Evolutionary conservation across 106 monocot genomes (phyloP).

Genomic region (Dendrobium nobile): DNA sequence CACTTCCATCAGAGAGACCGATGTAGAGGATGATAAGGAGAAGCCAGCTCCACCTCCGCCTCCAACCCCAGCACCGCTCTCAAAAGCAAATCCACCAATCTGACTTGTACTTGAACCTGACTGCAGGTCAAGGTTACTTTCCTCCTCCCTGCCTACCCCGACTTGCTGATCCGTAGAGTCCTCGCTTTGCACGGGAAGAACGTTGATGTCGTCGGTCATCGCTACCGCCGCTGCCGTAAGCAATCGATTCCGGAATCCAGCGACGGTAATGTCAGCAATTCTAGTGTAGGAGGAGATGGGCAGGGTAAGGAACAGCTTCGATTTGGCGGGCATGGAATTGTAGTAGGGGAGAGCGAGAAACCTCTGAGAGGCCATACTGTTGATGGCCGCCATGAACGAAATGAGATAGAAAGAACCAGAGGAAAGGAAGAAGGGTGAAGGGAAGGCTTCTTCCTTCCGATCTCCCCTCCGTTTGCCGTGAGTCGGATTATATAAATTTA

Average conservation of each 20-base stretch:
- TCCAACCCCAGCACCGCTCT: slow-evolving; percentile 21
- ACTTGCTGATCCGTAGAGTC: slow-evolving; percentile 30
- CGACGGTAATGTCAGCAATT: neutral
- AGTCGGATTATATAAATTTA: neutral
- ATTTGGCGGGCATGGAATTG: neutral
- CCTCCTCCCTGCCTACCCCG: slow-evolving; percentile 10
- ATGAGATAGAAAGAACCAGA: neutral
- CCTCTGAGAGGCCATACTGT: slow-evolving; percentile 1
- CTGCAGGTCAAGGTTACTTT: neutral
- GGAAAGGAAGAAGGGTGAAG: neutral
- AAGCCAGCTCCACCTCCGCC: slow-evolving; percentile 9
- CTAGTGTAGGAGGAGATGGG: neutral
- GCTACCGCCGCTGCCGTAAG: neutral
- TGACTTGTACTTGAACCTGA: slow-evolving; percentile 3
- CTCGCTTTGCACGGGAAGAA: slow-evolving; percentile 20
- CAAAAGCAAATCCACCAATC: slow-evolving; percentile 36
- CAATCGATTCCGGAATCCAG: neutral
- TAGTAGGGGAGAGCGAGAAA: slow-evolving; percentile 4
- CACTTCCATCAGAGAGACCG: neutral
- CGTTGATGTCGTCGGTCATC: slow-evolving; percentile 5
- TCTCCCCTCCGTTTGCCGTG: neutral
- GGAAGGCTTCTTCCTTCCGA: neutral
- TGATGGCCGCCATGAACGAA: slow-evolving; percentile 6
- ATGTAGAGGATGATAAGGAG: slow-evolving; percentile 7
- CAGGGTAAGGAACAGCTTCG: neutral